phyloP scores from a whole-genome alignment of 2,329 filamentous ascomycete species.

The Biscogniauxia mediterranea region DNA sequence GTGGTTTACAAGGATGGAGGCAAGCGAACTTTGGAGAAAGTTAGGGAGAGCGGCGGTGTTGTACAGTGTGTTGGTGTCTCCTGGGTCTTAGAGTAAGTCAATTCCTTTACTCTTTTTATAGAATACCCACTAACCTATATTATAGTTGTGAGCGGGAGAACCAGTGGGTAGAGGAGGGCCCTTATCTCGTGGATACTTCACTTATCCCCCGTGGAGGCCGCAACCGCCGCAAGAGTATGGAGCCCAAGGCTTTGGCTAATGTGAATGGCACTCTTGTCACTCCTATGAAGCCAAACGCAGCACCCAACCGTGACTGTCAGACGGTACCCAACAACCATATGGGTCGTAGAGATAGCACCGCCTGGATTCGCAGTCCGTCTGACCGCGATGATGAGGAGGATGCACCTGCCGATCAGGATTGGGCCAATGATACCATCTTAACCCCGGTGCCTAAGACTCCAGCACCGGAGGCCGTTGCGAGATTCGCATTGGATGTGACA shows the following conservation, averaged over 20 bases:
- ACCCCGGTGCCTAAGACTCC: conserved; percentile 60
- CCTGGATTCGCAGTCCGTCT: conserved; percentile 56
- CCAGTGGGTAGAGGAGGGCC: conserved; percentile 70
- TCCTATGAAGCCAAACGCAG: conserved; percentile 34
- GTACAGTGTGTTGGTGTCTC: conserved; percentile 85
- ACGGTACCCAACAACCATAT: conserved; percentile 47
- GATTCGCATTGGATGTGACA: conserved; percentile 49
- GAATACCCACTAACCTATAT: conserved; percentile 27
- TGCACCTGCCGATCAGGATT: conserved; percentile 34
- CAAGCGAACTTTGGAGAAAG: conserved; percentile 77
- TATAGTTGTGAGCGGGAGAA: conserved; percentile 71
- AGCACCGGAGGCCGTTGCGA: conserved; percentile 52
- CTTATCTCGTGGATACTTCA: conserved; percentile 67
- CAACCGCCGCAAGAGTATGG: conserved; percentile 78
- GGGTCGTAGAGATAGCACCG: conserved; percentile 52
- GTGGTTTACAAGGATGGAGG: conserved; percentile 88
- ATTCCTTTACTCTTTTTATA: not conserved
- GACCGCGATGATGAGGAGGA: conserved; percentile 37
- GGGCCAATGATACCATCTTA: conserved; percentile 43
- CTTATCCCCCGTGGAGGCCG: conserved; percentile 67
- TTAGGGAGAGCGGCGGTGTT: conserved; percentile 66
- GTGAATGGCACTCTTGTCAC: conserved; percentile 62
- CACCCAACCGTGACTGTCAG: conserved; percentile 34
- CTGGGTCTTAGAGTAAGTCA: conserved; percentile 82
- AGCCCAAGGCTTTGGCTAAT: conserved; percentile 68